Conservation (phyloP, 345 rosid genomes). For the Gossypium rotundifolium region DNA sequence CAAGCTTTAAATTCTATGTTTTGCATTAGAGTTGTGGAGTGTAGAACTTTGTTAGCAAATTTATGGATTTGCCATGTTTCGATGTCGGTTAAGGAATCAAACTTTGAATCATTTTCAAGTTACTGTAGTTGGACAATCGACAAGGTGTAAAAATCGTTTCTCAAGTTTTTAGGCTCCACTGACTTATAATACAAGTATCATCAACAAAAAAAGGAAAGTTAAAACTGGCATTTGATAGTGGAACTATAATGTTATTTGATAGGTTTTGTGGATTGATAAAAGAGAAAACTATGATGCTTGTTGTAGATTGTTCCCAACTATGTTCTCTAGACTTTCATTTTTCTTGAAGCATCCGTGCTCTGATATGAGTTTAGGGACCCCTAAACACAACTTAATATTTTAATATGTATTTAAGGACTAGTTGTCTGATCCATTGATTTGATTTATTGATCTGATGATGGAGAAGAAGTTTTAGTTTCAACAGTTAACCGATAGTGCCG, state of each 20-base stretch:
- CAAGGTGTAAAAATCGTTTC: neutral
- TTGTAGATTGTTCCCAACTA: neutral
- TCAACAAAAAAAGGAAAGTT: neutral
- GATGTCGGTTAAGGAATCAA: neutral
- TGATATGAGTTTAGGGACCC: too few species aligned
- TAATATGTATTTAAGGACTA: too few species aligned
- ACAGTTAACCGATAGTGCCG: neutral
- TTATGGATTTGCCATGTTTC: neutral
- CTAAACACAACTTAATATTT: too few species aligned
- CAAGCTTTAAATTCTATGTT: neutral
- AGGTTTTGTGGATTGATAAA: neutral
- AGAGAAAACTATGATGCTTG: neutral
- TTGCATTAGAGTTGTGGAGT: neutral
- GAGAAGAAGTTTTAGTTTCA: neutral
- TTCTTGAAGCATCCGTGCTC: too few species aligned
- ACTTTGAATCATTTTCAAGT: neutral
- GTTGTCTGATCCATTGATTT: neutral
- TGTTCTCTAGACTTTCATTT: neutral
- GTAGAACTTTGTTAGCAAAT: neutral
- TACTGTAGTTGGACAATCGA: neutral
- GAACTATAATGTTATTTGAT: neutral
- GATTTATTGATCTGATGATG: neutral
- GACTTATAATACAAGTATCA: too few species aligned
- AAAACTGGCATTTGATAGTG: neutral
- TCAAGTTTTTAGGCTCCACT: too few species aligned